phyloP scores from a whole-genome alignment of 805 yeast genomes.

The Cyberlindnera lachancei region DNA sequence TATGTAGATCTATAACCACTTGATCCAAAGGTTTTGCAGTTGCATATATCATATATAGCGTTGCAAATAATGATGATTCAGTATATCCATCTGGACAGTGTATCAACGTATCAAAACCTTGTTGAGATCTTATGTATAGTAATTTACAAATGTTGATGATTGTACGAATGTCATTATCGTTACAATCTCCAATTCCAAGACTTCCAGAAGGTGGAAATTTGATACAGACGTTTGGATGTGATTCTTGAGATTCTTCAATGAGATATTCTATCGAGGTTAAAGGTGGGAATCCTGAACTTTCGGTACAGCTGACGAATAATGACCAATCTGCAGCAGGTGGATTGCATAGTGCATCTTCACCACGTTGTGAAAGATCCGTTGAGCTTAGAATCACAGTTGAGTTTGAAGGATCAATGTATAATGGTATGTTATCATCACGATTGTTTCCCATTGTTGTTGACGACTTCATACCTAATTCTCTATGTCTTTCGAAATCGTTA shows the following conservation, averaged over 20 bases:
- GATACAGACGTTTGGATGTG: slow-evolving; percentile 25
- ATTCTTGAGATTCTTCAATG: slow-evolving; percentile 10
- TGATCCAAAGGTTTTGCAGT: slow-evolving; percentile 53
- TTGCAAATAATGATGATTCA: slow-evolving; percentile 70
- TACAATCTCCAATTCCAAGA: slow-evolving; percentile 64
- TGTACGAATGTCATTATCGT: slow-evolving; percentile 52
- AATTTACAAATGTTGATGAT: slow-evolving; percentile 66
- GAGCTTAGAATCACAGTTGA: slow-evolving; percentile 39
- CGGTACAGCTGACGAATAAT: slow-evolving; percentile 50
- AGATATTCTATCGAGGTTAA: slow-evolving; percentile 28
- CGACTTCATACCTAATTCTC: slow-evolving; percentile 10
- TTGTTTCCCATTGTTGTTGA: slow-evolving; percentile 5
- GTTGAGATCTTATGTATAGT: slow-evolving; percentile 36
- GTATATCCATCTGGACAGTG: slow-evolving; percentile 91
- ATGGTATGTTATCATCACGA: slow-evolving; percentile 20
- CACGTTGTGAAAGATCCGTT: slow-evolving; percentile 20
- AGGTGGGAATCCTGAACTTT: slow-evolving; percentile 48
- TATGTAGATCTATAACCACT: slow-evolving; percentile 59
- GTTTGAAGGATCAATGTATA: slow-evolving; percentile 43
- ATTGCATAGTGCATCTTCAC: slow-evolving; percentile 29
- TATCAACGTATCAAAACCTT: slow-evolving; percentile 38
- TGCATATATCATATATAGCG: slow-evolving; percentile 66
- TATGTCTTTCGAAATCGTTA: slow-evolving; percentile 51
- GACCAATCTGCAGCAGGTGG: slow-evolving; percentile 50
- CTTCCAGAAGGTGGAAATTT: slow-evolving; percentile 84